phyloP scores from a whole-genome alignment of 306 rosid species.

The Acacia melanoxylon region DNA sequence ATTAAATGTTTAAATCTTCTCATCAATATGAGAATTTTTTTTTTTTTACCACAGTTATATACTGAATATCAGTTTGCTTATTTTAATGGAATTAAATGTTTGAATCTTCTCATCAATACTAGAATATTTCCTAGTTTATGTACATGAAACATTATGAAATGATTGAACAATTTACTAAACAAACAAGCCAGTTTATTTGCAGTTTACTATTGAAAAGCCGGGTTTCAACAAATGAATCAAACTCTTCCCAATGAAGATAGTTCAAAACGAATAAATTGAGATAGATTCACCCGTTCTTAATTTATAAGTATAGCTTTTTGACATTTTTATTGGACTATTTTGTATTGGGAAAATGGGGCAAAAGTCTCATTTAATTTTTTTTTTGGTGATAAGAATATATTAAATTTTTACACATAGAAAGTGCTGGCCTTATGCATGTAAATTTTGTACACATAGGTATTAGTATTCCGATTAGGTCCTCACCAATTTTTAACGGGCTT shows the following conservation, averaged over 20 bases:
- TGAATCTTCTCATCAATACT: background rate
- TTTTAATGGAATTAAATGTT: background rate
- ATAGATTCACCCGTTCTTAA: no score
- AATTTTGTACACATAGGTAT: no score
- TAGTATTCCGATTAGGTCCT: no score
- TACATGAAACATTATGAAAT: background rate
- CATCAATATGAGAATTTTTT: background rate
- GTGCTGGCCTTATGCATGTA: no score
- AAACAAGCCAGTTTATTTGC: background rate
- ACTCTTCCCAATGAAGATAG: background rate
- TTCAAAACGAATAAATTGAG: background rate
- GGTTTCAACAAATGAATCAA: background rate
- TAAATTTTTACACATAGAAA: no score
- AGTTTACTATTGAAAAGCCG: background rate
- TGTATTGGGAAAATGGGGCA: no score
- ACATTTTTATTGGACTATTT: no score
- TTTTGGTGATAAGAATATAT: no score
- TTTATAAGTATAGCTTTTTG: no score
- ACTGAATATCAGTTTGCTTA: no score
- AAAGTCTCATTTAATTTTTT: no score
- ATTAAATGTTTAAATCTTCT: background rate
- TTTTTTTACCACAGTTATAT: background rate
- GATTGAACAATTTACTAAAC: background rate
- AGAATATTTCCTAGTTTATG: background rate
- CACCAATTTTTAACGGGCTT: no score